Conservation (phyloP, 1,139 yeast species). For the Taphrina sp. region DNA sequence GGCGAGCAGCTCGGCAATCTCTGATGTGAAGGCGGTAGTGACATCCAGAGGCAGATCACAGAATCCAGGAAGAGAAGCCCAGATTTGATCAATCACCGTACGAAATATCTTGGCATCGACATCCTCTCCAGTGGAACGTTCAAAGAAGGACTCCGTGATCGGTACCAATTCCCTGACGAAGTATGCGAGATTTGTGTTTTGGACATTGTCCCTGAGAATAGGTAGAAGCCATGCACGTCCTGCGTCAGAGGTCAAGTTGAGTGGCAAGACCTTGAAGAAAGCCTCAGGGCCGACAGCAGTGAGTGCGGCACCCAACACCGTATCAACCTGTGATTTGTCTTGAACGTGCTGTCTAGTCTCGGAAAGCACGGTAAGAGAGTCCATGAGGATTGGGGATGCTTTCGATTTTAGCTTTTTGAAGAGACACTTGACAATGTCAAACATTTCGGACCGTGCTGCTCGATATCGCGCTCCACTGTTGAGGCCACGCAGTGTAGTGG, state of each 20-base stretch:
- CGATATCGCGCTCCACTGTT: constrained; percentile 52
- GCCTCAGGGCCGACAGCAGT: constrained; percentile 81
- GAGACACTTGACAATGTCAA: constrained; percentile 65
- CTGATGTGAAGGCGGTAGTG: constrained; percentile 59
- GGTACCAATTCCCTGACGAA: constrained; percentile 68
- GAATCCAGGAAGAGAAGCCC: constrained; percentile 88
- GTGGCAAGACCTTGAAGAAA: constrained; percentile 70
- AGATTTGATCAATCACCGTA: constrained; percentile 56
- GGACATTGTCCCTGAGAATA: constrained; percentile 80
- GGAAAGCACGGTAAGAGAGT: constrained; percentile 70
- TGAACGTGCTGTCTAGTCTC: constrained; percentile 76
- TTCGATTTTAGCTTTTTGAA: constrained; percentile 65
- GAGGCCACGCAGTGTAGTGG: constrained; percentile 40
- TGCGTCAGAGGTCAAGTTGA: constrained; percentile 54
- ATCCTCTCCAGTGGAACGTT: constrained; percentile 45
- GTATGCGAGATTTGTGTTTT: constrained; percentile 64
- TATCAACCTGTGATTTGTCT: constrained; percentile 73
- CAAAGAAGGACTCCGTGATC: constrained; percentile 57
- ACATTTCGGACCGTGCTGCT: constrained; percentile 70
- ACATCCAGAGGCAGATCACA: constrained; percentile 84
- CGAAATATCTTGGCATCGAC: constrained; percentile 46
- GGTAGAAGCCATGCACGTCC: constrained; percentile 97
- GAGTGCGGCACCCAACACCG: constrained; percentile 73
- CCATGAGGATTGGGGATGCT: constrained; percentile 68
- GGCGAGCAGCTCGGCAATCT: constrained; percentile 75